Evolutionary conservation across 495 filamentous ascomycete species (phyloP), one percentile per base, ranked within the genome.

Genomic region (Daldinia loculata): DNA sequence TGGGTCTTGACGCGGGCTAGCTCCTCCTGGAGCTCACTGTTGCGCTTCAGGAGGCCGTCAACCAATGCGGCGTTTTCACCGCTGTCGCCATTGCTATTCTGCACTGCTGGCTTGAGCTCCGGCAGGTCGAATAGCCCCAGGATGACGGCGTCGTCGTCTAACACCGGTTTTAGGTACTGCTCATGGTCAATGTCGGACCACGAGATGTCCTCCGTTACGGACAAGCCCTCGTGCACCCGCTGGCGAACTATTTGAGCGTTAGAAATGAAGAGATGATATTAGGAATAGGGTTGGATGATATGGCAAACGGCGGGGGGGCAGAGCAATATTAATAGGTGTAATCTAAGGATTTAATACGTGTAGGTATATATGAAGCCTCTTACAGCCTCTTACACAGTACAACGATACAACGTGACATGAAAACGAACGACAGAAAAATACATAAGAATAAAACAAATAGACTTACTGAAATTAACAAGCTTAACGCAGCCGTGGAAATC

Each of bases 121-220:
- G 85, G 81, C 48, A 95, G 79, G 43, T 97, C 95, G 67, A 95
- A 94, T 56, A 98, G 81, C 55, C 86, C 90, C 67, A 95, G 91
- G 34, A 98, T 83, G 41, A 97, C 82, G 14, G 94, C 90, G 67
- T 98, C 94, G 73, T 97, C 93, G 71, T 96, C 92, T n/a, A 98
- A 79, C 9, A 92, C 89, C 1, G 94, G 95, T 79, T 91, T 90
- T 57, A 97, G 78, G 72, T 89, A 95, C 58, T 83, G 79, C 61
- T 98, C 94, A 61, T 92, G 89, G 30, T 89, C 82, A 70, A 96
- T 90, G 34, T 86, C 80, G 14, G 80, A 78, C 64, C 80, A 83
- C 9, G 86, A 84, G 51, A 89, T 87, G 32, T 89, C 78, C 59
- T 87, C 81, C 1, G 87, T 85, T 3, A 84, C 77, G 11, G 79